phyloP scores from a whole-genome alignment of 148 eudicot species.

The Fallopia convolvulus region DNA sequence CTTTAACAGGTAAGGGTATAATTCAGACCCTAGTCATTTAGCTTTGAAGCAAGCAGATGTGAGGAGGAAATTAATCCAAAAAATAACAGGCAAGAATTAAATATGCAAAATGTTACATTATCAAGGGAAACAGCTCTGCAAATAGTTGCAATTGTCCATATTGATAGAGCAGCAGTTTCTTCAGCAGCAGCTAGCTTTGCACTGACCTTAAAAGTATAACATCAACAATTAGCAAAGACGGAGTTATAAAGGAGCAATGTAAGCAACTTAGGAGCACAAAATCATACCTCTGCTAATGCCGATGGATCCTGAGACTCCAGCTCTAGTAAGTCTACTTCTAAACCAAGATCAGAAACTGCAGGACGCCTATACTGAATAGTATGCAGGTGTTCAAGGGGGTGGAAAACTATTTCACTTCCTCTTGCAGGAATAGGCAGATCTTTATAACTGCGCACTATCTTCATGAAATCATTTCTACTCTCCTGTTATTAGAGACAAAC shows the following conservation, averaged over 20 bases:
- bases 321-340: conserved; percentile 33
- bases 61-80: background rate
- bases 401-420: conserved; percentile 66
- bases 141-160: conserved; percentile 85
- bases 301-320: conserved; percentile 26
- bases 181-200: conserved; percentile 77
- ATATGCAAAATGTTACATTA: conserved; percentile 41
- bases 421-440: conserved; percentile 56
- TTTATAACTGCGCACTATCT: conserved; percentile 71
- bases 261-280: conserved; percentile 15
- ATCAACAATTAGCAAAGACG: background rate
- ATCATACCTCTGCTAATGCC: conserved; percentile 47
- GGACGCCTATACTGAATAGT: conserved; percentile 60
- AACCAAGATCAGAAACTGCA: conserved; percentile 50
- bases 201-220: conserved; percentile 41
- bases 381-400: conserved; percentile 90
- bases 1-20: background rate
- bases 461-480: conserved; percentile 63
- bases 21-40: background rate
- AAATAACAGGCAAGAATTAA: background rate
- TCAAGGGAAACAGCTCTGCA: conserved; percentile 92
- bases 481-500: conserved; percentile 46
- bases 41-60: background rate
- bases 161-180: conserved; percentile 84
- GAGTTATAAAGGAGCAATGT: background rate